Conservation (phyloP, 768 basidiomycete genomes). For the Mycena albidolilacea region DNA sequence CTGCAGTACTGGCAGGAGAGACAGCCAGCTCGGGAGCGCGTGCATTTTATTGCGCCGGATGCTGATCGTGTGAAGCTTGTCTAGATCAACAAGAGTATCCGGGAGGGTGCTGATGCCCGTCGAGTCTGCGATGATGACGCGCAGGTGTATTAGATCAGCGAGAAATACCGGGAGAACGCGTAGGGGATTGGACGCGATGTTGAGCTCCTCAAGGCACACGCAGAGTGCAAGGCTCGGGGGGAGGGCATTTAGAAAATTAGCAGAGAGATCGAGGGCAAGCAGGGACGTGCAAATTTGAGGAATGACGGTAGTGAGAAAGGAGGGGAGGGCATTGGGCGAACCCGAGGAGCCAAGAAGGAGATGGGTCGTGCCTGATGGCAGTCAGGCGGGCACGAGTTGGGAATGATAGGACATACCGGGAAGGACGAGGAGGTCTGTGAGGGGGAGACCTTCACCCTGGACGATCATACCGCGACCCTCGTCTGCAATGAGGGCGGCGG, state of each 20-base stretch:
- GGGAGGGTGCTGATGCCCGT: slow-evolving; percentile 88
- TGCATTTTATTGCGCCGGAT: slow-evolving; percentile 90
- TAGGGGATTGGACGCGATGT: slow-evolving; percentile 92
- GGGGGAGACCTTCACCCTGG: slow-evolving; percentile 73
- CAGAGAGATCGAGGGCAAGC: slow-evolving; percentile 94
- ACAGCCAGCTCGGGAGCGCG: slow-evolving; percentile 95
- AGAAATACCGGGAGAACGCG: slow-evolving; percentile 94
- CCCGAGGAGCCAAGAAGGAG: slow-evolving; percentile 87
- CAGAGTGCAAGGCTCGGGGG: slow-evolving; percentile 89
- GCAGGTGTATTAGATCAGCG: slow-evolving; percentile 79
- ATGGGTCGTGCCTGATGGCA: slow-evolving; percentile 87
- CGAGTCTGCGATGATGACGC: slow-evolving; percentile 93
- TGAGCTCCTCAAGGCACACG: slow-evolving; percentile 90
- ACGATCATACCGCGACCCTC: slow-evolving; percentile 90
- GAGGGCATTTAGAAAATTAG: slow-evolving; percentile 86
- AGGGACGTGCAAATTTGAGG: slow-evolving; percentile 84
- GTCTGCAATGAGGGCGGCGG: slow-evolving; percentile 84
- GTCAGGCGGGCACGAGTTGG: slow-evolving; percentile 22
- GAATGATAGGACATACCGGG: slow-evolving; percentile 69
- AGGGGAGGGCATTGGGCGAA: slow-evolving; percentile 83
- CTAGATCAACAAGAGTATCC: slow-evolving; percentile 77
- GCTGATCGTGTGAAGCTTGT: slow-evolving; percentile 90
- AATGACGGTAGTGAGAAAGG: slow-evolving; percentile 78
- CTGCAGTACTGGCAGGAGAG: slow-evolving; percentile 87
- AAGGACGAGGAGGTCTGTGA: slow-evolving; percentile 75